phyloP scores from a whole-genome alignment of 345 rosid genomes.

The Eucalyptus marginata region DNA sequence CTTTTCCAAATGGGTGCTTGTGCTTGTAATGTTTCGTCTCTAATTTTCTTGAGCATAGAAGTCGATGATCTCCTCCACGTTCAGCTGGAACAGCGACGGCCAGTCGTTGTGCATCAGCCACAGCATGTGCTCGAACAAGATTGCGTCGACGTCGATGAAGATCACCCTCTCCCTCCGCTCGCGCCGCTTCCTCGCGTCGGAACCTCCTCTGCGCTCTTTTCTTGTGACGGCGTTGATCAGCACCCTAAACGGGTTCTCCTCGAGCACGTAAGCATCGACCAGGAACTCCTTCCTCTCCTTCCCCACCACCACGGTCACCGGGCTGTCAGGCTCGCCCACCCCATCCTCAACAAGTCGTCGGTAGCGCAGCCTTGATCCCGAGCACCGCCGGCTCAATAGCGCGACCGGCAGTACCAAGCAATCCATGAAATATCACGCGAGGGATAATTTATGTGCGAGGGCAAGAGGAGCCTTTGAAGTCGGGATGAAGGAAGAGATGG shows the following conservation, averaged over 20 bases:
- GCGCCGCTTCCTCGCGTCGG: background rate
- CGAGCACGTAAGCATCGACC: conserved; percentile 52
- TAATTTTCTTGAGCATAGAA: conserved; percentile 63
- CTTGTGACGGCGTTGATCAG: conserved; percentile 25
- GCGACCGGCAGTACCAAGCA: conserved; percentile 35
- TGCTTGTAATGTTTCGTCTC: background rate
- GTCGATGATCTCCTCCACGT: conserved; percentile 65
- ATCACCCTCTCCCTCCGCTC: conserved; percentile 20
- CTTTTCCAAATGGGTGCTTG: background rate
- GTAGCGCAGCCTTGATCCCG: conserved; percentile 27
- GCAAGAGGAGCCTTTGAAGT: background rate
- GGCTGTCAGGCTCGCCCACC: background rate
- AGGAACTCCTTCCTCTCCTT: conserved; percentile 63
- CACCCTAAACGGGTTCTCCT: conserved; percentile 54
- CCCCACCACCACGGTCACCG: conserved; percentile 71
- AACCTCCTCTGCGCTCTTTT: background rate
- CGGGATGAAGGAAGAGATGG: background rate
- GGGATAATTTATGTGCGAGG: background rate
- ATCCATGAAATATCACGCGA: background rate
- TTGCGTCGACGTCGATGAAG: conserved; percentile 56
- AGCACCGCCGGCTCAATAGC: conserved; percentile 19
- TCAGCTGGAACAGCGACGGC: conserved; percentile 57
- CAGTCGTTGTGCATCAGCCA: conserved; percentile 71
- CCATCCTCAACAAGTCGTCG: conserved; percentile 9
- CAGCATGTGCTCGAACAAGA: conserved; percentile 86